Evolutionary conservation across 2,329 filamentous ascomycete species (phyloP).

Genomic region (Pezicula radicicola): DNA sequence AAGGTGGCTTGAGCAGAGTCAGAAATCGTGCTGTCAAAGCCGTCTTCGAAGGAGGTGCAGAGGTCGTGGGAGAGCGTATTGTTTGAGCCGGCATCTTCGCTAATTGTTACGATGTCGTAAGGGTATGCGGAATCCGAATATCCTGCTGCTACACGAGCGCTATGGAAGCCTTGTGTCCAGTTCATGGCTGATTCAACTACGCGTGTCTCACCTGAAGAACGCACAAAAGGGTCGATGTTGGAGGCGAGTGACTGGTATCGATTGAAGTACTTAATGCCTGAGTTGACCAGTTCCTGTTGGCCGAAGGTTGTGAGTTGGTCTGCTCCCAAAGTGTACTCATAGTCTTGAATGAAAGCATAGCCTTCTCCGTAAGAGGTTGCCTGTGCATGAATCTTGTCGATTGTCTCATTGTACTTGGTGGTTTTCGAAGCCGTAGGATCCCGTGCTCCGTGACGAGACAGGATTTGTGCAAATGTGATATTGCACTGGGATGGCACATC

Average conservation of each 20-base stretch:
- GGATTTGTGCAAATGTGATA: slow-evolving; percentile 74
- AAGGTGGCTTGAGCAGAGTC: slow-evolving; percentile 53
- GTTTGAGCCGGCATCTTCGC: slow-evolving; percentile 65
- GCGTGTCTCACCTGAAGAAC: slow-evolving; percentile 66
- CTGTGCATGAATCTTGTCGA: slow-evolving; percentile 61
- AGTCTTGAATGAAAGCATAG: slow-evolving; percentile 69
- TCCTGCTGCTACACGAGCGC: slow-evolving; percentile 36
- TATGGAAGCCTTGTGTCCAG: slow-evolving; percentile 73
- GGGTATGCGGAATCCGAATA: slow-evolving; percentile 38
- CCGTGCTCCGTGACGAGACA: slow-evolving; percentile 82
- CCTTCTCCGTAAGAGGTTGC: slow-evolving; percentile 55
- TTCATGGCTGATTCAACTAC: slow-evolving; percentile 73
- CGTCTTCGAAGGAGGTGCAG: slow-evolving; percentile 69
- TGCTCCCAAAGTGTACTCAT: slow-evolving; percentile 66
- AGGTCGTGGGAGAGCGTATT: slow-evolving; percentile 77
- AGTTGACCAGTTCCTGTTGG: slow-evolving; percentile 67
- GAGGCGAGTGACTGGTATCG: slow-evolving; percentile 65
- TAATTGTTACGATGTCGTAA: slow-evolving; percentile 62
- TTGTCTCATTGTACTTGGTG: slow-evolving; percentile 56
- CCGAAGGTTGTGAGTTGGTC: slow-evolving; percentile 70
- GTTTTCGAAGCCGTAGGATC: slow-evolving; percentile 74
- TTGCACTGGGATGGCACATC: slow-evolving; percentile 63
- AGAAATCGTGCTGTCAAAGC: slow-evolving; percentile 45
- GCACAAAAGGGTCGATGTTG: slow-evolving; percentile 62
- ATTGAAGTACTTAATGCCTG: slow-evolving; percentile 71